phyloP scores from a whole-genome alignment of 83 land plant genomes.

The Thuja plicata region DNA sequence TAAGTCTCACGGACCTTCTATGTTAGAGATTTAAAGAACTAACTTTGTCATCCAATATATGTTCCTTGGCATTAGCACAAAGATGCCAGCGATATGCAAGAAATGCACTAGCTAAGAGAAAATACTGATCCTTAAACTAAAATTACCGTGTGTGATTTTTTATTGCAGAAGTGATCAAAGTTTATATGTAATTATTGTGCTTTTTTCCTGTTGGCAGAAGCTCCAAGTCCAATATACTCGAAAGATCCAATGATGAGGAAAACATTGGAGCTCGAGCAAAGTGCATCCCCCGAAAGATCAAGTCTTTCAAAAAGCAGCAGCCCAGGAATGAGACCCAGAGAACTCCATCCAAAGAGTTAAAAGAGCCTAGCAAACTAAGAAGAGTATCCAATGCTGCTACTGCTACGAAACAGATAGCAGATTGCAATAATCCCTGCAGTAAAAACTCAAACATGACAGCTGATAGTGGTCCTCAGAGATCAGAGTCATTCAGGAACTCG shows the following conservation, averaged over 20 bases:
- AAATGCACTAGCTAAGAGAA: too few relatives aligned
- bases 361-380: constrained; percentile 8
- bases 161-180: neutral
- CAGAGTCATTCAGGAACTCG: neutral
- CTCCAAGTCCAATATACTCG: constrained; percentile 2
- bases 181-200: neutral
- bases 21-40: too few relatives aligned
- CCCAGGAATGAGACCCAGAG: neutral
- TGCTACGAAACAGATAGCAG: neutral
- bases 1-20: too few relatives aligned
- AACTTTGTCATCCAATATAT: too few relatives aligned
- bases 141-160: neutral
- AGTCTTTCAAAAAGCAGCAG: neutral
- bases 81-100: too few relatives aligned
- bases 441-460: neutral
- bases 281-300: constrained; percentile 14
- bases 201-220: neutral
- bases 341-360: constrained; percentile 8
- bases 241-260: constrained; percentile 6
- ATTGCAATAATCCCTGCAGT: neutral
- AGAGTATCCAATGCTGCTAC: neutral
- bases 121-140: too few relatives aligned
- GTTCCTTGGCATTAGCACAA: too few relatives aligned
- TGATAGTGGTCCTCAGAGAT: neutral
- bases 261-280: constrained; percentile 9